These are phyloP conservation scores for Skeletonema menzelii DNA, from an alignment of 108 stramenopile species.

Conservation along the genomic window DNA sequence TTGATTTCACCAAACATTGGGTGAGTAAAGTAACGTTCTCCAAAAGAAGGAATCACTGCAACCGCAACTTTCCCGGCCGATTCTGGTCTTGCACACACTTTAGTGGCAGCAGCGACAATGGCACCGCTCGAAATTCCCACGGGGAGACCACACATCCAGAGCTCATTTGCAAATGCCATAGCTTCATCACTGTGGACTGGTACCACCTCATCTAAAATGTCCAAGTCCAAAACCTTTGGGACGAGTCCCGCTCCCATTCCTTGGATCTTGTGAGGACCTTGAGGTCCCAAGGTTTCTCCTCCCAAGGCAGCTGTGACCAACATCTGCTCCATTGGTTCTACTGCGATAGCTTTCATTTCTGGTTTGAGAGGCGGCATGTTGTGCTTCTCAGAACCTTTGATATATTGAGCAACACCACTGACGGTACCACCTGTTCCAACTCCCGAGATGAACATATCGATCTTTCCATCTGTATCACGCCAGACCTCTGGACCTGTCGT, in stretches of 20 bases:
- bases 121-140: conserved; percentile 70
- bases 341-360: conserved; percentile 62
- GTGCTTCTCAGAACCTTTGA: conserved; percentile 52
- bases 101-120: conserved; percentile 62
- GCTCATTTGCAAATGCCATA: conserved; percentile 47
- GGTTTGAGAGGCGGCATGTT: conserved; percentile 50
- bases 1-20: conserved; percentile 35
- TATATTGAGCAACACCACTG: conserved; percentile 71
- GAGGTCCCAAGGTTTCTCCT: conserved; percentile 50
- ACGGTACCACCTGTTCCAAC: conserved; percentile 84
- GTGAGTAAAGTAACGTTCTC: conserved; percentile 75
- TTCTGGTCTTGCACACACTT: conserved; percentile 62
- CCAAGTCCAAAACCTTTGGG: conserved; percentile 43
- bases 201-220: conserved; percentile 69
- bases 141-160: conserved; percentile 67
- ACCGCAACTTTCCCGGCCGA: conserved; percentile 58
- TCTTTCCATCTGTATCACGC: conserved; percentile 57
- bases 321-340: conserved; percentile 64
- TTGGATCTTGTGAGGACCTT: conserved; percentile 77
- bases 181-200: conserved; percentile 61
- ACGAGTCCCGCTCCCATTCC: conserved; percentile 67
- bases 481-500: conserved; percentile 86
- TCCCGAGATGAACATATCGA: conserved; percentile 72
- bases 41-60: conserved; percentile 72
- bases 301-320: conserved; percentile 48